phyloP scores from a whole-genome alignment of 805 yeast genomes.

The Candida sakaeoensis region DNA sequence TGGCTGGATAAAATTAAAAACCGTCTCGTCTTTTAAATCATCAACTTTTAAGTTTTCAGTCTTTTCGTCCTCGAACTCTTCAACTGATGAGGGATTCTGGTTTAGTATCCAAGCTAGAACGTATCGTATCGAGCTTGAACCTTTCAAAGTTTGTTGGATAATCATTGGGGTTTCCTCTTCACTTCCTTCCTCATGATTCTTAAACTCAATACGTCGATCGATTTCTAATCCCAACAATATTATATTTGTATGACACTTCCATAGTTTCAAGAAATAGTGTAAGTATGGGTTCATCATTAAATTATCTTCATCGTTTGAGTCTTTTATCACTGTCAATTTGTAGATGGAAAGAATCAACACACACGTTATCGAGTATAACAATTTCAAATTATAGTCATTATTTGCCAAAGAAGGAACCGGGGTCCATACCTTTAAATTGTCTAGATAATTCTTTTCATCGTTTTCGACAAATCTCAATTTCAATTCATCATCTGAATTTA shows the following conservation, averaged over 20 bases:
- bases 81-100: conserved; percentile 18
- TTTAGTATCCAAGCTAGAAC: conserved; percentile 60
- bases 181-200: conserved; percentile 22
- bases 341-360: conserved; percentile 29
- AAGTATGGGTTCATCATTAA: conserved; percentile 60
- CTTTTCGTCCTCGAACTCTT: conserved; percentile 10
- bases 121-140: conserved; percentile 60
- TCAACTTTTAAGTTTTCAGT: conserved; percentile 27
- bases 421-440: conserved; percentile 25
- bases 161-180: conserved; percentile 29
- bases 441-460: conserved; percentile 27
- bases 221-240: conserved; percentile 57
- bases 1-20: conserved; percentile 61
- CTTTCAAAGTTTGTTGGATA: conserved; percentile 43
- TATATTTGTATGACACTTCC: conserved; percentile 65
- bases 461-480: conserved; percentile 38
- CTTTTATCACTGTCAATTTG: conserved; percentile 26
- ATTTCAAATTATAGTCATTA: conserved; percentile 20
- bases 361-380: conserved; percentile 29
- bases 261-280: conserved; percentile 51
- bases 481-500: conserved; percentile 43
- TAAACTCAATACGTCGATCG: conserved; percentile 34
- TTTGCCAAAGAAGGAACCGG: conserved; percentile 15
- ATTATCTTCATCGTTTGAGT: conserved; percentile 22
- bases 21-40: conserved; percentile 58